Evolutionary conservation across 257 asterid genomes (phyloP).

Genomic region (Fraxinus cuspidata): DNA sequence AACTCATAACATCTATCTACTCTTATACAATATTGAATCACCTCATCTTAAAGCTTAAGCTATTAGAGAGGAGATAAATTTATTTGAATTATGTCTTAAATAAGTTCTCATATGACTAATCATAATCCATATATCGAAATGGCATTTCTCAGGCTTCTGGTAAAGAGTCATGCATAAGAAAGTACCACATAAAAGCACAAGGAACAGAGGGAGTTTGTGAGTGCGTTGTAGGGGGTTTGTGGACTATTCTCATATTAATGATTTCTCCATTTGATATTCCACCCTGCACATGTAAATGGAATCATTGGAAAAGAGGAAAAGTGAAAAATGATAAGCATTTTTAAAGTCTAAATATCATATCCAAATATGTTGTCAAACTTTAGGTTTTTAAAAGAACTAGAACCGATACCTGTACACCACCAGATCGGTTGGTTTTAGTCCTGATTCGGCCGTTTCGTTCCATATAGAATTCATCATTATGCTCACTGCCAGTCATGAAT

Average conservation of each 20-base stretch:
- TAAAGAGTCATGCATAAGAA: neutral
- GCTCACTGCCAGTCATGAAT: constrained; percentile 97
- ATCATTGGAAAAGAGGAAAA: constrained; percentile 26
- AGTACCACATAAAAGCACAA: neutral
- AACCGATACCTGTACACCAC: constrained; percentile 82
- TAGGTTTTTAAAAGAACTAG: neutral
- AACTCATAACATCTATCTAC: neutral
- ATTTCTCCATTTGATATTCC: constrained; percentile 98
- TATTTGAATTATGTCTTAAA: no score
- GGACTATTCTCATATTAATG: constrained; percentile 77
- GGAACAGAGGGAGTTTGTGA: neutral
- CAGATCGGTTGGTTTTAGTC: constrained; percentile 90
- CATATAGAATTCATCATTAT: constrained; percentile 89
- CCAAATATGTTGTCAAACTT: neutral
- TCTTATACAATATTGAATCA: neutral
- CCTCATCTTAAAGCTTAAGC: neutral
- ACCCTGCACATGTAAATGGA: constrained; percentile 54
- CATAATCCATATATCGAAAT: neutral
- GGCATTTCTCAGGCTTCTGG: neutral
- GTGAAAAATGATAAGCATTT: constrained; percentile 4
- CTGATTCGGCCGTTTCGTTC: constrained; percentile 72
- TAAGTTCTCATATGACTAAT: neutral
- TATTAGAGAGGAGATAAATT: neutral
- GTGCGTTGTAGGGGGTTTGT: no score
- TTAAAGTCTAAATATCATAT: no score